Conservation (phyloP, 1,284 basidiomycete species). For the Irpex rosettiformis region DNA sequence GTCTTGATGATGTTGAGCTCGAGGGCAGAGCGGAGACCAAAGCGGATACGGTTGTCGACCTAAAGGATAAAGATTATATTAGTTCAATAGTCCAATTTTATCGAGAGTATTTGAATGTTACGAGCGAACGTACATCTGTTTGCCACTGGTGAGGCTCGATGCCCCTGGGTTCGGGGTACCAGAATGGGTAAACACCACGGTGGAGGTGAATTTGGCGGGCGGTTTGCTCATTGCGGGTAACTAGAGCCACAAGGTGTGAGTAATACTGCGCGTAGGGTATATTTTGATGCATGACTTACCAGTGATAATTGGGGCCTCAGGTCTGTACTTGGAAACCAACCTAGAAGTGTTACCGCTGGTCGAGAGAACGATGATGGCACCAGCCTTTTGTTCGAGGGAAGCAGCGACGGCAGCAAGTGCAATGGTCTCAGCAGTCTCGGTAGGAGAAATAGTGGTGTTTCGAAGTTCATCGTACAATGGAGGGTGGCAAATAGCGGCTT, state of each 20-base stretch:
- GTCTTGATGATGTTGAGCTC: conserved; percentile 86
- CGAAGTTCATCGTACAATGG: conserved; percentile 90
- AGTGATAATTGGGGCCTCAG: conserved; percentile 91
- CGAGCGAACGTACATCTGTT: conserved; percentile 89
- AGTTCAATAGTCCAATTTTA: conserved; percentile 10
- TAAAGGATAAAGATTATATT: conserved; percentile 25
- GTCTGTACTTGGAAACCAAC: conserved; percentile 96
- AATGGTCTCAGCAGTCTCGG: conserved; percentile 90
- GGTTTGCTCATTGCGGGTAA: conserved; percentile 95
- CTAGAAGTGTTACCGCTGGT: conserved; percentile 97
- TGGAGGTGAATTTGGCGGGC: conserved; percentile 96
- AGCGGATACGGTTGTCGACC: conserved; percentile 89
- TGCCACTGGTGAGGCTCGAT: conserved; percentile 93
- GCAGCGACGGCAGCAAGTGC: conserved; percentile 93
- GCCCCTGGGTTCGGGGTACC: conserved; percentile 92
- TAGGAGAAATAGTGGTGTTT: conserved; percentile 77
- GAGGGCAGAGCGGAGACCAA: conserved; percentile 88
- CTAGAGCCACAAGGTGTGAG: conserved; percentile 34
- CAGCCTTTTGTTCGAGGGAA: conserved; percentile 90
- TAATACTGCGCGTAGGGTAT: conserved; percentile 4
- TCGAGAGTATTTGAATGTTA: background rate
- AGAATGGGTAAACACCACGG: conserved; percentile 97
- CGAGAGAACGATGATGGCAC: conserved; percentile 94
- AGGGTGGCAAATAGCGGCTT: conserved; percentile 90
- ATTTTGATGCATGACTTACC: conserved; percentile 42